Conservation (phyloP, 2,329 filamentous ascomycete genomes). For the Fusarium anguioides region DNA sequence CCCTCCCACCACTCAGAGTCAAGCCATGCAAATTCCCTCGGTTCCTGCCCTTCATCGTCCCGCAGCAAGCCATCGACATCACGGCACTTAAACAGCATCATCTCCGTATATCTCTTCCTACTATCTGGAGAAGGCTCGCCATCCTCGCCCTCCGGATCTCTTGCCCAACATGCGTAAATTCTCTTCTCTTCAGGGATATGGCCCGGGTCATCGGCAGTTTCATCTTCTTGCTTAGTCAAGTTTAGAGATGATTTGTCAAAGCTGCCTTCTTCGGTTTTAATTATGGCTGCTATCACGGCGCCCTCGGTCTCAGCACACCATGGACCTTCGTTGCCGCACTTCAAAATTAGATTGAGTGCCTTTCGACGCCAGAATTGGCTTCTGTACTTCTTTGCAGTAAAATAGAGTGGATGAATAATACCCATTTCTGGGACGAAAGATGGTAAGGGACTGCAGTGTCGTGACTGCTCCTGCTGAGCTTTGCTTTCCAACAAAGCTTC, state of each 20-base stretch:
- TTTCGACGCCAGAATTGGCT: slow-evolving; percentile 25
- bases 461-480: fast-evolving
- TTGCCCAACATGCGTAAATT: not conserved
- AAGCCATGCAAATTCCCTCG: not conserved
- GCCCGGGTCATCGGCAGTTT: not conserved
- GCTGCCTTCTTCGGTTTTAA: slow-evolving; percentile 17
- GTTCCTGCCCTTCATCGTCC: not conserved
- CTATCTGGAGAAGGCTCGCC: not conserved
- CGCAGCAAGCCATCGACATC: not conserved
- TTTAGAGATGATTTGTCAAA: not conserved
- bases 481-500: not conserved
- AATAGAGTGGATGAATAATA: slow-evolving; percentile 29
- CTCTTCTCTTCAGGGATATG: slow-evolving; percentile 4
- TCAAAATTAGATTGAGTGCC: slow-evolving; percentile 5
- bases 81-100: not conserved
- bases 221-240: not conserved
- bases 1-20: not conserved
- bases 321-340: slow-evolving; percentile 29
- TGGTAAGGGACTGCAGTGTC: not conserved
- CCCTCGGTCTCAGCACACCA: slow-evolving; percentile 34
- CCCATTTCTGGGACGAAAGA: slow-evolving; percentile 35
- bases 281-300: not conserved
- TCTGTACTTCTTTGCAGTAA: slow-evolving; percentile 30
- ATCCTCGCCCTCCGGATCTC: not conserved
- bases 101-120: not conserved